Base-by-base conservation (phyloP, 78 protist species). In the Dictyostelium brefeldianum region DNA sequence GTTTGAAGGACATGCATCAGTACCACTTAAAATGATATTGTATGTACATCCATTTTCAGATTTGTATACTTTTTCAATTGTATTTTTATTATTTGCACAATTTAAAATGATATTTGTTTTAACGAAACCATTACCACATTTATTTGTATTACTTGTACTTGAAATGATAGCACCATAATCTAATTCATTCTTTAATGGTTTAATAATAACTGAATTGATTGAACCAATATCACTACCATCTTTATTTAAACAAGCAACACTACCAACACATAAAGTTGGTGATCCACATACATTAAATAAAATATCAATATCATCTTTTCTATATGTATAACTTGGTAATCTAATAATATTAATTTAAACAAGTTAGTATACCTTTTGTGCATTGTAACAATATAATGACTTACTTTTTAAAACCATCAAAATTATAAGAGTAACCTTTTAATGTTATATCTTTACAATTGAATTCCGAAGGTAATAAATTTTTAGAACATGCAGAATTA, bases 251-350 rank as follows among this genome's bases (percentile, higher is more conserved):
- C 69, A 59, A 5, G 25, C 69, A 8, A 25, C 25, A 59, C 69
- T 59, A 22, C 25, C 69, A n/a, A 59, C 25, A 59, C 69, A 59
- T 59, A 7, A 22, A n/a, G 69, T 59, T 59, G 69, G 69, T 59
- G 69, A 25, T 2, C 69, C 69, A 59, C 69, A 59, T 59, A 59
- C 69, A 59, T 59, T 59, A 25, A 25, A 59, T 22, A 7, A 22
- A 59, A 59, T 59, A 59, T 59, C 69, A 59, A 22, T 59, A 59
- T 29, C 31, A 59, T 12, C 69, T 59, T 59, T 59, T 22, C 8
- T 59, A 59, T 59, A 59, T 59, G 69, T 22, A 59, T 59, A 59
- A 22, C n/a, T 22, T 59, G 69, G 69, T 22, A 59, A 25, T n/a
- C 69, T 56, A 56, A 15, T 17, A 4, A 17, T 54, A 10, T 54